These are phyloP conservation scores for Talaromyces thailandensis DNA, from an alignment of 495 filamentous ascomycete species.

Conservation along the genomic window DNA sequence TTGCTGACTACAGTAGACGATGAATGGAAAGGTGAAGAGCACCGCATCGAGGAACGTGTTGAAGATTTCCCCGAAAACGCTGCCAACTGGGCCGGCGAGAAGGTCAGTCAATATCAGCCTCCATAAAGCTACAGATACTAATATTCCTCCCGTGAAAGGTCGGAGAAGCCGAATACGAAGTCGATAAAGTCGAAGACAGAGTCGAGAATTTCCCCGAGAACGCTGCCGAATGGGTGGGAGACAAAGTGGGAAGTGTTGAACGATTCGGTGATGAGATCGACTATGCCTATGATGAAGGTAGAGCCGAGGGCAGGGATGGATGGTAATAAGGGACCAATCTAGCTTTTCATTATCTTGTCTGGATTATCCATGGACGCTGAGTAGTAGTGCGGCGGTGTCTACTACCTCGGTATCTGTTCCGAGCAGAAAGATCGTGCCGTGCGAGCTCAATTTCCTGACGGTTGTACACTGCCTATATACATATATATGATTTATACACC, in stretches of 20 bases:
- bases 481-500: neutral
- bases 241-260: conserved; percentile 29
- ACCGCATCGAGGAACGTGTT: conserved; percentile 21
- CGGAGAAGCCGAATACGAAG: conserved; percentile 23
- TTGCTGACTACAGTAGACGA: conserved; percentile 17
- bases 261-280: conserved; percentile 28
- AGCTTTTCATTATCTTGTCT: neutral
- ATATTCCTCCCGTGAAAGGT: conserved; percentile 11
- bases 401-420: neutral
- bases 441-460: neutral
- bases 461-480: neutral
- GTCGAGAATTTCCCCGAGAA: conserved; percentile 30
- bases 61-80: conserved; percentile 30
- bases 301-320: conserved; percentile 18
- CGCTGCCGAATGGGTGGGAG: conserved; percentile 24
- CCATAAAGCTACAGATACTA: neutral
- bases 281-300: conserved; percentile 28
- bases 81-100: conserved; percentile 28
- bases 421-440: neutral
- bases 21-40: conserved; percentile 20
- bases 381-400: neutral
- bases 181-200: conserved; percentile 20
- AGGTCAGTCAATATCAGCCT: conserved; percentile 11
- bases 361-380: neutral
- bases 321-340: neutral